Base-by-base conservation (phyloP, 176 grass and related monocot species). In the Oryza glaberrima region DNA sequence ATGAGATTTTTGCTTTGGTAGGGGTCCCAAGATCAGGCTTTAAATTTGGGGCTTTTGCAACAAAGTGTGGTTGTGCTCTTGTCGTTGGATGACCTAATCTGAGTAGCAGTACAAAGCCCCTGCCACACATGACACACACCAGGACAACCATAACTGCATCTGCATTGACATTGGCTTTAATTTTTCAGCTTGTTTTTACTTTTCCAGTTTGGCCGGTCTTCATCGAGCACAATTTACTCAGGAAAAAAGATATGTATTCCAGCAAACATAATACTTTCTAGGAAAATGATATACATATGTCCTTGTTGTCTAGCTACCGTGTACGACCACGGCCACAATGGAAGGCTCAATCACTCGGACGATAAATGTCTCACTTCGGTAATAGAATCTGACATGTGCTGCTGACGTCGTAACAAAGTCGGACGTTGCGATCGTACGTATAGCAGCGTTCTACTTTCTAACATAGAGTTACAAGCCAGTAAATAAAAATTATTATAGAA, bases 21-120 rank as follows among this genome's bases (percentile, higher is more conserved):
- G 54, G 23, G 83, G 87, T 65, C 77, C 88, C 83, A 19, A 19
- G 74, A 32, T 54, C 70, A 77, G 82, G 82, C 82, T 85, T 85
- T 72, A 64, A 11, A 63, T 63, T 35, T 77, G 44, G 77, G 65
- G 23, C 88, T 67, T 34, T 86, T 73, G 88, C 88, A 82, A 86
- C 78, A 86, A 86, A 90, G 82, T 86, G 78, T 65, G 88, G 25
- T 56, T 70, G 11, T 75, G 61, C 9, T 75, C 49, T 28, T 41
- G 70, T 72, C 77, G 75, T 79, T 20, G 7, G 46, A 47, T 84
- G 87, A 68, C 76, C 76, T 79, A 19, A 36, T 9, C 19, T 16
- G 51, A 54, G 52, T 4, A 56, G 52, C 6, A 34, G 54, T 72
- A 38, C 76, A 44, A 25, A 69, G 22, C 44, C 5, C 63, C 43